Evolutionary conservation across 805 yeast species (phyloP).

Genomic region (Cyberlindnera nakhonratchasimensis): DNA sequence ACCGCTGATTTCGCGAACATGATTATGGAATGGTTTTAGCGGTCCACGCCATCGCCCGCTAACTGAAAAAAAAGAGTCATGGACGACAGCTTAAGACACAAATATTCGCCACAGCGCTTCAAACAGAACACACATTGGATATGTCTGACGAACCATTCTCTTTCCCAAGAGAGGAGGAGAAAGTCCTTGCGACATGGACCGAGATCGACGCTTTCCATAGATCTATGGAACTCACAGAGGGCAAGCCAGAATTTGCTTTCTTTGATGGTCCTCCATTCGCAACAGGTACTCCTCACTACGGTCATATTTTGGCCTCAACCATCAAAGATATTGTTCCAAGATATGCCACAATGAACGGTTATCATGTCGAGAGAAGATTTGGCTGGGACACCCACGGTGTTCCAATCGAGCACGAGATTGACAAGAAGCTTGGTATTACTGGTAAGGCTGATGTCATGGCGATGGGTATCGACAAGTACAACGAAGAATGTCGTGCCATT

Average conservation of each 20-base stretch:
- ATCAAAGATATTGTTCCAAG: constrained; percentile 97
- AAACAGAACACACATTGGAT: no score
- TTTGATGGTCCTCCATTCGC: constrained; percentile 99
- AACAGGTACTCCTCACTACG: constrained; percentile 98
- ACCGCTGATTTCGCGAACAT: no score
- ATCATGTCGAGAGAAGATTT: constrained; percentile 92
- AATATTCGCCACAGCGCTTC: no score
- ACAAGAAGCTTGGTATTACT: constrained; percentile 90
- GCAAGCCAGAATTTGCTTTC: constrained; percentile 82
- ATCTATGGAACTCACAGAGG: constrained; percentile 78
- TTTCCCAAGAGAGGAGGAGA: constrained; percentile 89
- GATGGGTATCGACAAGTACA: constrained; percentile 92
- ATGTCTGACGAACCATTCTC: constrained; percentile 51
- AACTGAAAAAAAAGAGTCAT: not conserved
- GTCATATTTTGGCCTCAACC: constrained; percentile 95
- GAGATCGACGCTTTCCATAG: constrained; percentile 93
- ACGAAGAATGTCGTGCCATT: constrained; percentile 90
- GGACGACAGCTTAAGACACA: no score
- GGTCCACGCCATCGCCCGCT: no score
- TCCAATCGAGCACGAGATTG: constrained; percentile 98
- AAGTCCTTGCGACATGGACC: constrained; percentile 76
- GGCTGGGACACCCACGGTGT: constrained; percentile 99
- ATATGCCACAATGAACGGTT: constrained; percentile 97
- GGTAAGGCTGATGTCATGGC: constrained; percentile 93
- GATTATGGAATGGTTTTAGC: no score